A percentile compares a stretch with the other conserved stretches of the same genome.
These are phyloP conservation scores for Entomortierella beljakovae DNA, from an alignment of 192 early-diverging fungal genomes.

Conservation along the genomic window DNA sequence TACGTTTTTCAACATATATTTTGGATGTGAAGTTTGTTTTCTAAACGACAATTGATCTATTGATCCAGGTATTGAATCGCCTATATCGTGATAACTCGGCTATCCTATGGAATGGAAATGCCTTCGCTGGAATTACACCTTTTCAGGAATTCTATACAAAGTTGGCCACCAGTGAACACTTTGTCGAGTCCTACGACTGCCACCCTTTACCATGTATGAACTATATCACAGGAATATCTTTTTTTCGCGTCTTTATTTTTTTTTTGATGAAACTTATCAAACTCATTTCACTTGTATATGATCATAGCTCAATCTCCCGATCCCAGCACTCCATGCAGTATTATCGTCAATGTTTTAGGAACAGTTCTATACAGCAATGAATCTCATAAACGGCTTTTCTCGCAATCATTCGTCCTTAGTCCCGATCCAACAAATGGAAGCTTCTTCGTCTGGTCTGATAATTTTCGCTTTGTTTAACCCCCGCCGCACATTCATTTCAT, in stretches of 20 bases:
- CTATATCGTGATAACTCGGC: slow-evolving; percentile 62
- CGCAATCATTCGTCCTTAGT: slow-evolving; percentile 60
- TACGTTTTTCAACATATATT: no score
- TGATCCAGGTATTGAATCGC: slow-evolving; percentile 29
- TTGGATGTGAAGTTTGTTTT: no score
- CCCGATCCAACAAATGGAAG: slow-evolving; percentile 58
- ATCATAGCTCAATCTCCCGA: slow-evolving; percentile 27
- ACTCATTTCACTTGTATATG: background rate
- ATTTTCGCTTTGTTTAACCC: slow-evolving; percentile 49
- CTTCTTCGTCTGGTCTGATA: slow-evolving; percentile 64
- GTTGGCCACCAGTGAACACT: slow-evolving; percentile 55
- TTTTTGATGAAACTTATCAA: no score
- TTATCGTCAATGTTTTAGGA: slow-evolving; percentile 61
- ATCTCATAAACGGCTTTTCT: slow-evolving; percentile 47
- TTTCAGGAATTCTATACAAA: slow-evolving; percentile 58
- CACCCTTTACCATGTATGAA: slow-evolving; percentile 62
- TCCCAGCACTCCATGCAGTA: slow-evolving; percentile 54
- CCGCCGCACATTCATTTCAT: no score
- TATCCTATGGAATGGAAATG: slow-evolving; percentile 69
- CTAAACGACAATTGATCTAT: no score
- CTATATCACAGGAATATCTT: background rate
- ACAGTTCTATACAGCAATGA: slow-evolving; percentile 61
- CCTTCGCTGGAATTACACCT: slow-evolving; percentile 56
- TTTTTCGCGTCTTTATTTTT: background rate
- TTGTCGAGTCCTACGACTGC: slow-evolving; percentile 57